Percentiles rank a stretch among this genome's conserved stretches.
phyloP scores from a whole-genome alignment of 352 stramenopile species.

The Phytophthora cryptogea region DNA sequence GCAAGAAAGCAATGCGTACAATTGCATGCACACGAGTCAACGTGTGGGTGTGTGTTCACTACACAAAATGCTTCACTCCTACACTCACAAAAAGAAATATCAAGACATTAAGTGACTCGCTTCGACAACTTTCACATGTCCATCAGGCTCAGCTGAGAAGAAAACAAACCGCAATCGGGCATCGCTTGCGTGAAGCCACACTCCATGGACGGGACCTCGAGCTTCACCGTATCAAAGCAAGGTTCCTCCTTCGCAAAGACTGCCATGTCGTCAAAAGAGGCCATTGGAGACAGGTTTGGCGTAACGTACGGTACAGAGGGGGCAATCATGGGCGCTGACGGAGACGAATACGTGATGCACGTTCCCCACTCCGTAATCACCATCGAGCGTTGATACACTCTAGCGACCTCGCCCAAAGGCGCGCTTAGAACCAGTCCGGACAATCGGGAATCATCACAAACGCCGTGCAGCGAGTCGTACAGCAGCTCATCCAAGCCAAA shows the following conservation, averaged over 20 bases:
- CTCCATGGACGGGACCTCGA: conserved; percentile 10
- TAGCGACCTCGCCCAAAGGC: conserved; percentile 21
- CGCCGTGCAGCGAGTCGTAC: conserved; percentile 30
- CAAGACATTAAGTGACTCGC: neutral
- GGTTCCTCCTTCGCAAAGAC: conserved; percentile 12
- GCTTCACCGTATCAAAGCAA: conserved; percentile 12
- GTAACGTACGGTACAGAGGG: neutral
- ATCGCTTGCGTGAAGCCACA: conserved; percentile 8
- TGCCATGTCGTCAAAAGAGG: conserved; percentile 8
- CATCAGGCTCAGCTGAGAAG: conserved; percentile 14
- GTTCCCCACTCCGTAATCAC: conserved; percentile 15
- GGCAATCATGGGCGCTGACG: neutral
- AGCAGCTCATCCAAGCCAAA: conserved; percentile 37
- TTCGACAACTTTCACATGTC: conserved; percentile 18
- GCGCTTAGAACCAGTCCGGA: conserved; percentile 17
- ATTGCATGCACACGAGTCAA: conserved; percentile 21
- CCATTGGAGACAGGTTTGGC: conserved; percentile 10
- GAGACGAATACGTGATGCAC: conserved; percentile 19
- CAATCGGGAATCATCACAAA: conserved; percentile 13
- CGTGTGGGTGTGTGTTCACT: too few species aligned
- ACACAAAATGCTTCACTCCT: conserved; percentile 9
- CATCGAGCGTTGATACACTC: conserved; percentile 17
- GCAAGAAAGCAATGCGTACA: conserved; percentile 2
- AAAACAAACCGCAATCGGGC: neutral
- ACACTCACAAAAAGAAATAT: conserved; percentile 12